These are phyloP conservation scores for Crithidia sp. DNA, from an alignment of 208 protist genomes.

Conservation along the genomic window DNA sequence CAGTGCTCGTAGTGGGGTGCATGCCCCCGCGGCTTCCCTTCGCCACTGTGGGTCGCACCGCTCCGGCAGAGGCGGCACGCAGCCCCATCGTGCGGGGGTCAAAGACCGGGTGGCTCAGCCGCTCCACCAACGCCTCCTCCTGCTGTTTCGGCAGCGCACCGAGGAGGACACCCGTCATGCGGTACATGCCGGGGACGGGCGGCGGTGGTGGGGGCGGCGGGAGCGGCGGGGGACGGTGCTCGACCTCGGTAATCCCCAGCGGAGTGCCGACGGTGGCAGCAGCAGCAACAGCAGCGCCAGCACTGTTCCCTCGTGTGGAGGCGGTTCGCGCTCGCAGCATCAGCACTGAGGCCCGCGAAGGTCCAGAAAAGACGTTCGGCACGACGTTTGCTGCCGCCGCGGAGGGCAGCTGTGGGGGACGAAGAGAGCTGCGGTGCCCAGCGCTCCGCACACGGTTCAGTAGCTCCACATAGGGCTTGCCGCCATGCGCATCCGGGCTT, in stretches of 20 bases:
- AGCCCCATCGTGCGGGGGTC: conserved; percentile 24
- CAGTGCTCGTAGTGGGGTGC: neutral
- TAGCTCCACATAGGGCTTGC: neutral
- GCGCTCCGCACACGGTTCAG: neutral
- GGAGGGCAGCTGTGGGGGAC: conserved; percentile 13
- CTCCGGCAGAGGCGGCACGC: neutral
- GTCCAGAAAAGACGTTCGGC: conserved; percentile 15
- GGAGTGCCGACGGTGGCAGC: too few species aligned
- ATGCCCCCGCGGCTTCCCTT: too few species aligned
- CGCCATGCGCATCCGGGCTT: neutral
- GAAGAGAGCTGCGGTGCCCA: conserved; percentile 6
- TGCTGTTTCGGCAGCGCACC: conserved; percentile 23
- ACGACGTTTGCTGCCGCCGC: neutral
- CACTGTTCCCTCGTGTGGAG: too few species aligned
- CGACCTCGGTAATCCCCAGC: neutral
- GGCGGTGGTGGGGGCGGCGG: conserved; percentile 5
- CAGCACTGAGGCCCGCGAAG: conserved; percentile 14
- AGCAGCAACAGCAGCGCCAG: too few species aligned
- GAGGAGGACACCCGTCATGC: conserved; percentile 33
- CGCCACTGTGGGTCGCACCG: neutral
- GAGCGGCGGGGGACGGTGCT: neutral
- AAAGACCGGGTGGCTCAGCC: conserved; percentile 36
- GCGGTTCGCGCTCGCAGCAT: neutral
- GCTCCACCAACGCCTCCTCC: conserved; percentile 32
- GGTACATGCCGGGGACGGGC: conserved; percentile 32